Conservation (phyloP, 2,329 filamentous ascomycete species). For the Phoma herbarum region DNA sequence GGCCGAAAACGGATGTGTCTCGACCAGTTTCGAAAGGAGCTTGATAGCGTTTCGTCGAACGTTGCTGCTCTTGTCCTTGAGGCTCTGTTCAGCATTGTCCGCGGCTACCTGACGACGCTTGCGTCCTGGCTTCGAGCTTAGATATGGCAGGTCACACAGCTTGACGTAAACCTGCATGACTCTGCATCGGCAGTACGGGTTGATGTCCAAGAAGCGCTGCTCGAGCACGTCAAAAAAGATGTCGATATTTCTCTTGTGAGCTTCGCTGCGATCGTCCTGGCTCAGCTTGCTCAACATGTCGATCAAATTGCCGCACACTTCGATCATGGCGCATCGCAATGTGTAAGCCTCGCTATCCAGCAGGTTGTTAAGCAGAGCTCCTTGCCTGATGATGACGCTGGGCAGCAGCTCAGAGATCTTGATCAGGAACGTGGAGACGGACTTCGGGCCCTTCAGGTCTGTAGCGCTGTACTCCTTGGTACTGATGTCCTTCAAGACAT, state of each 20-base stretch:
- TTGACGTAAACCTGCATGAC: constrained; percentile 93
- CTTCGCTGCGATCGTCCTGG: constrained; percentile 79
- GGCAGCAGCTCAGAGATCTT: constrained; percentile 93
- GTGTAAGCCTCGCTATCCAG: constrained; percentile 97
- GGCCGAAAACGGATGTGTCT: constrained; percentile 82
- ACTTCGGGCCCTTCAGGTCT: constrained; percentile 94
- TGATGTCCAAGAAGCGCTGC: constrained; percentile 94
- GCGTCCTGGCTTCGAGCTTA: constrained; percentile 63
- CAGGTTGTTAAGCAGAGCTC: constrained; percentile 93
- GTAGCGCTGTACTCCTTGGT: constrained; percentile 99
- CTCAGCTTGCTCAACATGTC: constrained; percentile 89
- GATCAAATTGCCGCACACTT: constrained; percentile 96
- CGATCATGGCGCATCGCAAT: constrained; percentile 89
- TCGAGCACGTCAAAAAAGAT: constrained; percentile 97
- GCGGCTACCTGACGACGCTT: constrained; percentile 89
- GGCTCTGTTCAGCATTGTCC: constrained; percentile 84
- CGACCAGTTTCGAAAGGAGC: constrained; percentile 84
- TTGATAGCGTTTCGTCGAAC: constrained; percentile 96
- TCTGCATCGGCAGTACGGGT: constrained; percentile 92
- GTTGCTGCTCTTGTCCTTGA: constrained; percentile 98
- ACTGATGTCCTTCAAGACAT: constrained; percentile 91
- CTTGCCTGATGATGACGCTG: constrained; percentile 93
- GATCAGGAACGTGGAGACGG: constrained; percentile 90
- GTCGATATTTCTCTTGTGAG: constrained; percentile 93
- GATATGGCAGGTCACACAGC: constrained; percentile 86